A percentile compares a stretch with the other conserved stretches of the same genome.
phyloP scores from a whole-genome alignment of 306 rosid species.

The Abrus pulchellus region DNA sequence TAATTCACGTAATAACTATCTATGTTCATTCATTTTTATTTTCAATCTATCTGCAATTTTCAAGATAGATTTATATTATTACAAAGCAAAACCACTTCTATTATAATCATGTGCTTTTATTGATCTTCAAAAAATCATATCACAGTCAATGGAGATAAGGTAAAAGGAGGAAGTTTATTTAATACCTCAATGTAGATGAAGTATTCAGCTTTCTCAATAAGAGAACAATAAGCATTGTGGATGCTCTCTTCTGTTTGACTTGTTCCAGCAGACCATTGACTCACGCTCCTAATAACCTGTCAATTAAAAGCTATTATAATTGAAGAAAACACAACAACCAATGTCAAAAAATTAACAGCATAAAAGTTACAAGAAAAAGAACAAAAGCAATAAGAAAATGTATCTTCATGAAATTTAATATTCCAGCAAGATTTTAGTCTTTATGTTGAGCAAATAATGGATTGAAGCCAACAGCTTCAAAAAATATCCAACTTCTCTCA shows the following conservation, averaged over 20 bases:
- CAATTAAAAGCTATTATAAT: constrained; percentile 40
- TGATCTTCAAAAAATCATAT: constrained; percentile 2
- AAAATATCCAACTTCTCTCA: constrained; percentile 34
- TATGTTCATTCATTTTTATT: constrained; percentile 22
- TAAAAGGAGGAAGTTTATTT: constrained; percentile 34
- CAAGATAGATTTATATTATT: neutral
- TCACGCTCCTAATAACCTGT: constrained; percentile 96
- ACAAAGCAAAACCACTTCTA: constrained; percentile 19
- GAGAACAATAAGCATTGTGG: constrained; percentile 94
- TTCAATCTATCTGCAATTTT: constrained; percentile 34
- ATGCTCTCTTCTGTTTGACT: constrained; percentile 96
- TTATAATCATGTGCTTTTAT: neutral
- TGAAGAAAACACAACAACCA: constrained; percentile 34
- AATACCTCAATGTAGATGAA: constrained; percentile 95
- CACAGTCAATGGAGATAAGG: constrained; percentile 7
- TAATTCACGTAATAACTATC: constrained; percentile 9
- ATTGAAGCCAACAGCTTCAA: constrained; percentile 22
- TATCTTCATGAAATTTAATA: constrained; percentile 29
- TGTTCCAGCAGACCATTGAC: constrained; percentile 99
- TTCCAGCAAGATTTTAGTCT: constrained; percentile 30
- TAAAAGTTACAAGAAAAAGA: constrained; percentile 30
- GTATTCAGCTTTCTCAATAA: constrained; percentile 92
- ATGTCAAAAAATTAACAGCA: constrained; percentile 33
- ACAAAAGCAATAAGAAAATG: constrained; percentile 37
- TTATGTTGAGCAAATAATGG: constrained; percentile 6